These are phyloP conservation scores for Pichia norvegensis DNA, from an alignment of 1,139 yeast species.

Conservation along the genomic window DNA sequence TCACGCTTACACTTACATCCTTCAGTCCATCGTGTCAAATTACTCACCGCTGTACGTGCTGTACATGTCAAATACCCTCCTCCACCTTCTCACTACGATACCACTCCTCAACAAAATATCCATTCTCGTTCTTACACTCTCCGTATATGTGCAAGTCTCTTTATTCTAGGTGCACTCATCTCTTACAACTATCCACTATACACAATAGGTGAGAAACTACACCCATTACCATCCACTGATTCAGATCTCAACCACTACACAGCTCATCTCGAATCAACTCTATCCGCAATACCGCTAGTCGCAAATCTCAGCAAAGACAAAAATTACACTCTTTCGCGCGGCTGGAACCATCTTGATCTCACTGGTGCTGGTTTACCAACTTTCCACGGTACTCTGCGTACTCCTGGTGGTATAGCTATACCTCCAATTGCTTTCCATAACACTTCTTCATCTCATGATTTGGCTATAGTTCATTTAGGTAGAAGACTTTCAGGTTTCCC, in stretches of 20 bases:
- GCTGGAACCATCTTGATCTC: slow-evolving; percentile 53
- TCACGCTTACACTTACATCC: background rate
- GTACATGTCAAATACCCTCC: slow-evolving; percentile 15
- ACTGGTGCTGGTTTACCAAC: slow-evolving; percentile 10
- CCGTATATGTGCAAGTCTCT: slow-evolving; percentile 12
- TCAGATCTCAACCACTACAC: slow-evolving; percentile 23
- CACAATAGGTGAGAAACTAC: slow-evolving; percentile 19
- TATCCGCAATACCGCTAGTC: slow-evolving; percentile 48
- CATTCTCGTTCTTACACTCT: background rate
- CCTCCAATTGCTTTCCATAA: slow-evolving; percentile 68
- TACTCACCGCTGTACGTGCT: too few species aligned
- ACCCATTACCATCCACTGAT: slow-evolving; percentile 16
- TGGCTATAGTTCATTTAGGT: slow-evolving; percentile 71
- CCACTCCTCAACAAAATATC: background rate
- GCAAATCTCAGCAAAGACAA: slow-evolving; percentile 37
- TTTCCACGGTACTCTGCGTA: slow-evolving; percentile 35
- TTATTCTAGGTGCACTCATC: slow-evolving; percentile 21
- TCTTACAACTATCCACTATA: slow-evolving; percentile 24
- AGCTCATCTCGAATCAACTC: slow-evolving; percentile 35
- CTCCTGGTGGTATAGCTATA: slow-evolving; percentile 71
- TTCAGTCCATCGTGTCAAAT: too few species aligned
- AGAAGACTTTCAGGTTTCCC: slow-evolving; percentile 81
- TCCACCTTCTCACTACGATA: slow-evolving; percentile 15
- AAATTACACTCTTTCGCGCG: slow-evolving; percentile 38
- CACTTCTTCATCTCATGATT: slow-evolving; percentile 46